Conservation (phyloP, 1,139 yeast species). For the Geotrichum australiense region DNA sequence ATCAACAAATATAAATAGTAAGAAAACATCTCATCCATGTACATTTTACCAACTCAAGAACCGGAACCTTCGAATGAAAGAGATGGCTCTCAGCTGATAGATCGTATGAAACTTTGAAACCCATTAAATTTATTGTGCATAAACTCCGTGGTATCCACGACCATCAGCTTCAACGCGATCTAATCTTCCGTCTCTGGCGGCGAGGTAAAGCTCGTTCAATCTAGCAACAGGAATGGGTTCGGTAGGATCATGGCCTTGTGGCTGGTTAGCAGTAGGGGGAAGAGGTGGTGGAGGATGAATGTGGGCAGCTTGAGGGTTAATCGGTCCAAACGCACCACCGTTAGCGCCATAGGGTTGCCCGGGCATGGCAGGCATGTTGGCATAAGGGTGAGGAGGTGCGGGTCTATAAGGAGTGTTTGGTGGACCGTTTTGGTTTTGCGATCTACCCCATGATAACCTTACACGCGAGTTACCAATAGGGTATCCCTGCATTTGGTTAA, state of each 20-base stretch:
- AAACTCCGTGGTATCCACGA: slow-evolving; percentile 39
- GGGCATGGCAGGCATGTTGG: slow-evolving; percentile 31
- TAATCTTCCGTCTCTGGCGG: slow-evolving; percentile 44
- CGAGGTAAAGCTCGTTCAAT: slow-evolving; percentile 43
- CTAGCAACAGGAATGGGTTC: slow-evolving; percentile 38
- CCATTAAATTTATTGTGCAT: slow-evolving; percentile 37
- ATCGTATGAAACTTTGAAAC: too few relatives aligned
- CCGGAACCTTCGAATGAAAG: too few relatives aligned
- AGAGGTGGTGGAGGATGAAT: slow-evolving; percentile 25
- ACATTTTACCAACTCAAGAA: too few relatives aligned
- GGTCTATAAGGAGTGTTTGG: slow-evolving; percentile 27
- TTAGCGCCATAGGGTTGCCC: slow-evolving; percentile 27
- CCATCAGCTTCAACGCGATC: slow-evolving; percentile 43
- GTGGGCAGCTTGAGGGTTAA: slow-evolving; percentile 33
- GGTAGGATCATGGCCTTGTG: slow-evolving; percentile 30
- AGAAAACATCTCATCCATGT: too few relatives aligned
- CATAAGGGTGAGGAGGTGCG: slow-evolving; percentile 34
- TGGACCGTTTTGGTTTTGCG: slow-evolving; percentile 30
- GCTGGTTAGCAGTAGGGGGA: background rate
- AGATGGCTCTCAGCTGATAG: too few relatives aligned
- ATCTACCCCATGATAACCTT: slow-evolving; percentile 84
- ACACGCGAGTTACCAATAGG: slow-evolving; percentile 81
- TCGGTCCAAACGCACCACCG: slow-evolving; percentile 35
- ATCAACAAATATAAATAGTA: too few relatives aligned
- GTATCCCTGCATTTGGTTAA: slow-evolving; percentile 87